Evolutionary conservation across 2,329 filamentous ascomycete genomes (phyloP).

Genomic region (Fusarium clavum): DNA sequence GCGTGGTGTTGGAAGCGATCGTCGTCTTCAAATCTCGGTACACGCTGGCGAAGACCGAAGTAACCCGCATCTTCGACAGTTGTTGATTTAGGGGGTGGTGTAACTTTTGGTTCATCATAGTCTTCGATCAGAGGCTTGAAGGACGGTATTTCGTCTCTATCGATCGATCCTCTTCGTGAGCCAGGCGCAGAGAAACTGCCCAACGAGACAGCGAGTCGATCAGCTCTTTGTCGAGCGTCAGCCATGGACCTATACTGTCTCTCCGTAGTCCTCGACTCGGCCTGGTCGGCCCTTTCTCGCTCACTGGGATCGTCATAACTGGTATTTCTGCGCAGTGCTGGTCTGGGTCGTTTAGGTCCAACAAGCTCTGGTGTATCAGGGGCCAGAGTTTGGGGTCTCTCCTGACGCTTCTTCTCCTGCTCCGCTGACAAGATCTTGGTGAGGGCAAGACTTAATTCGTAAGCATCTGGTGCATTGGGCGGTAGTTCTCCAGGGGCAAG

Average conservation of each 20-base stretch:
- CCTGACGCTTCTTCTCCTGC: slow-evolving; percentile 40
- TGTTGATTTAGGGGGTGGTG: slow-evolving; percentile 34
- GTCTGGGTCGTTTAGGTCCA: slow-evolving; percentile 49
- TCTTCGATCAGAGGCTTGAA: slow-evolving; percentile 51
- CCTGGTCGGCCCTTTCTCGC: slow-evolving; percentile 54
- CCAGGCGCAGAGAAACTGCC: slow-evolving; percentile 54
- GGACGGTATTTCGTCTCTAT: slow-evolving; percentile 44
- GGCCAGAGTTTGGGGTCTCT: slow-evolving; percentile 8
- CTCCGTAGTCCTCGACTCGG: slow-evolving; percentile 53
- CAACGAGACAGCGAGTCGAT: slow-evolving; percentile 55
- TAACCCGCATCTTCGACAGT: slow-evolving; percentile 30
- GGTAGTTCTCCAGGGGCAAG: slow-evolving; percentile 44
- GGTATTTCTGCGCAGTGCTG: slow-evolving; percentile 57
- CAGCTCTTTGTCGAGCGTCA: slow-evolving; percentile 54
- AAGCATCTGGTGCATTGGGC: slow-evolving; percentile 53
- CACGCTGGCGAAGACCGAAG: slow-evolving; percentile 42
- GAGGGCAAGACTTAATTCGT: slow-evolving; percentile 54
- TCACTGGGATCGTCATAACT: slow-evolving; percentile 57
- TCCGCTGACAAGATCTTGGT: slow-evolving; percentile 54
- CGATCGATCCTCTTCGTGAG: slow-evolving; percentile 52
- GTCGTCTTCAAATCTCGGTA: slow-evolving; percentile 29
- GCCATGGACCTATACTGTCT: slow-evolving; percentile 55
- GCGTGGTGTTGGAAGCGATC: slow-evolving; percentile 44
- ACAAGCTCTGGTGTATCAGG: slow-evolving; percentile 32
- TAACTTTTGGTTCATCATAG: slow-evolving; percentile 43